Evolutionary conservation across 345 rosid species (phyloP), one percentile per base, ranked within the genome.

Genomic region (Bretschneidera sinensis): DNA sequence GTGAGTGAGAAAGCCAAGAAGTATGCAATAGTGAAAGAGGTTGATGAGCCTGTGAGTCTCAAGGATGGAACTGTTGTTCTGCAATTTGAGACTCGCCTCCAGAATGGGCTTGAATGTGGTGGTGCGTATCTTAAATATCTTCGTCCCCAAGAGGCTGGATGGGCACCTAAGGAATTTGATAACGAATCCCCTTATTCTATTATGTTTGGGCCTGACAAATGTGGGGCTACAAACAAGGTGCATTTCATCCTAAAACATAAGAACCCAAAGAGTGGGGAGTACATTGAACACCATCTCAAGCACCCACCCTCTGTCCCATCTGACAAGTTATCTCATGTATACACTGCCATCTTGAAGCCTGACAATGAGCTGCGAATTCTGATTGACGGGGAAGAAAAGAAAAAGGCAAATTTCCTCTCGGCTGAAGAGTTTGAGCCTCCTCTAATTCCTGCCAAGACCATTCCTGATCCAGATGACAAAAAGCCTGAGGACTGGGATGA

Each of bases 131-230:
- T 83, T 57, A 83, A 83, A 62, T 83, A 76, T 57, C 66, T 83
- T 39, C 67, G 86, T 18, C 84, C 86, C 0, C 89, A 83, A 66
- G 84, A 75, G 20, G 81, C 80, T 59, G 82, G 79, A 4, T 83
- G 89, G 89, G 57, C 22, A 18, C 4, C 84, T 2, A 77, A 83
- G 76, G 80, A 65, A 52, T 79, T 83, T 7, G 69, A 81, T 65
- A 83, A 62, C 10, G 86, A 81, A 5, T 76, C 86, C 49, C 89
- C 89, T 13, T 83, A 83, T 66, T 49, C 86, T 6, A 83, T 83
- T 35, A 83, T 83, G 89, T 83, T 83, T 66, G 89, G 89, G 54
- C 89, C 89, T 54, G 89, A 83, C 71, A 83, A 81, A 71, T 83
- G 89, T 55, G 89, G 89, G 23, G 59, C 76, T 24, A 83, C 89